phyloP scores from a whole-genome alignment of 192 early-diverging fungal species.

The Coemansia sp. region DNA sequence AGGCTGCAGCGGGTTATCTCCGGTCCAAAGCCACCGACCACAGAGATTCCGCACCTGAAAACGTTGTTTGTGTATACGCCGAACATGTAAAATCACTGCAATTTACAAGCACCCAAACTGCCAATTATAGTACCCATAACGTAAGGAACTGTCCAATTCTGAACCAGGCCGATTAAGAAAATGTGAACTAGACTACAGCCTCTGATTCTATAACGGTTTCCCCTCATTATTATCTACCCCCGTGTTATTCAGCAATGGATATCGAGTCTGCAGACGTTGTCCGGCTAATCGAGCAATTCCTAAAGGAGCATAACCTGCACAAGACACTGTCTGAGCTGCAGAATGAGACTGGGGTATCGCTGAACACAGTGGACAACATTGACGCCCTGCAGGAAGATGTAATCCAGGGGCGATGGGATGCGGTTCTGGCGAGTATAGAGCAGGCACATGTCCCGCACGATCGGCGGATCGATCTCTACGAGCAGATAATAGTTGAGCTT shows the following conservation, averaged over 20 bases:
- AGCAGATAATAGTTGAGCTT: conserved; percentile 85
- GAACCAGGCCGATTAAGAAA: too few species aligned
- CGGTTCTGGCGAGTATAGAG: conserved; percentile 65
- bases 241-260: conserved; percentile 14
- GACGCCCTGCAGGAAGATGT: conserved; percentile 70
- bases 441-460: conserved; percentile 60
- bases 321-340: conserved; percentile 72
- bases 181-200: too few species aligned
- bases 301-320: conserved; percentile 84
- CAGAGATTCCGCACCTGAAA: too few species aligned
- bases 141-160: too few species aligned
- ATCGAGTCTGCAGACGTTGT: conserved; percentile 61
- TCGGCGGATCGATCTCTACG: conserved; percentile 81
- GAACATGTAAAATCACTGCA: too few species aligned
- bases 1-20: too few species aligned
- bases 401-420: conserved; percentile 78
- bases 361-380: conserved; percentile 85
- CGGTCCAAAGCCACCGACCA: too few species aligned
- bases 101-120: too few species aligned
- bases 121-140: too few species aligned
- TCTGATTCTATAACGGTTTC: too few species aligned
- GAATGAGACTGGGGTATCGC: conserved; percentile 67
- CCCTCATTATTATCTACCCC: too few species aligned
- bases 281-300: conserved; percentile 87
- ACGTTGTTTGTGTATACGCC: too few species aligned